Base-by-base conservation (phyloP, 2,329 filamentous ascomycete genomes). In the Diaporthe vexans region DNA sequence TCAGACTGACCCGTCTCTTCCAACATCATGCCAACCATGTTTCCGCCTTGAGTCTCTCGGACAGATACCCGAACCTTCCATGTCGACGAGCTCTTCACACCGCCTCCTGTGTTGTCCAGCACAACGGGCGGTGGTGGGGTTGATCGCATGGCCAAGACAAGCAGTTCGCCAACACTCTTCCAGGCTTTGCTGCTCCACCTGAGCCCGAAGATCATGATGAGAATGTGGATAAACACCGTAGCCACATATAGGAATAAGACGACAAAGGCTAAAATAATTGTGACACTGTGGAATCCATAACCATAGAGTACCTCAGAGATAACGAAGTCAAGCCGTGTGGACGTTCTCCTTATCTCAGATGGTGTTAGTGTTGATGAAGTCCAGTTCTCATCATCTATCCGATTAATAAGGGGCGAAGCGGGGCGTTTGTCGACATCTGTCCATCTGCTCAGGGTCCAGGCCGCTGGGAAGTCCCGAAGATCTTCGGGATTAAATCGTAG, bases 131-230 rank as follows among this genome's bases (percentile, higher is more conserved):
- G 13, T 19, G 56, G 56, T 6, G 29, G 29, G 29, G 29, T 33
- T 7, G 56, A 58, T 11, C 35, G 29, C 4, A 58, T 7, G 7
- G 56, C 56, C 56, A 58, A 24, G 13, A 58, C 56, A 35, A 24
- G n/a, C 3, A 37, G 40, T 33, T 40, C 29, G 3, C 56, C 56
- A 11, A 58, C 19, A 11, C 2, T 58, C 21, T n/a, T 37, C 56
- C 56, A 58, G 11, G 56, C 56, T 17, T 33, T 37, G 33, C 33
- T 37, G 33, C 56, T 58, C 56, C 56, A 58, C 29, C 56, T 58
- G 4, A 8, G n/a, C 1, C 56, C 56, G 7, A 58, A 58, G 1
- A 3, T 21, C 56, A 58, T 37, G 21, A 58, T 40, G 7, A 33
- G 37, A 19, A 58, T 24, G 21, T 58, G 56, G 56, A 40, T 11